These are phyloP conservation scores for Arthroderma sp. DNA, from an alignment of 2,329 filamentous ascomycete species.

Conservation along the genomic window DNA sequence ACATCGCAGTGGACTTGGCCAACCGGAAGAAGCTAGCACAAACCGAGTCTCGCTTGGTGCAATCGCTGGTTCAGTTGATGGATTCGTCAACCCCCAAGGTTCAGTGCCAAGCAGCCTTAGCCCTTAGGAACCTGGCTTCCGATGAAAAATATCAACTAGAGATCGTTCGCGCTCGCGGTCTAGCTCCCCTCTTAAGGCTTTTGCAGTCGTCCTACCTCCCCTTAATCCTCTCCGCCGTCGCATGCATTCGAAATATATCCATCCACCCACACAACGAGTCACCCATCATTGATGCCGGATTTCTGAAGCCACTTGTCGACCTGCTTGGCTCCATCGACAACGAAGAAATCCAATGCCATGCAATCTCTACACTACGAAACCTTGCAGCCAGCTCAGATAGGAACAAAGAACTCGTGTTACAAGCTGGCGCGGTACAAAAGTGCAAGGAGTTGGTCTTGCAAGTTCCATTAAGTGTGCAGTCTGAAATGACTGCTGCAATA, in stretches of 20 bases:
- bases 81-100: conserved; percentile 95
- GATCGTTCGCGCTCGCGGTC: conserved; percentile 78
- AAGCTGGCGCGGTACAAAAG: conserved; percentile 93
- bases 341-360: conserved; percentile 97
- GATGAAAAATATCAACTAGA: conserved; percentile 98
- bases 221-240: conserved; percentile 88
- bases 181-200: conserved; percentile 73
- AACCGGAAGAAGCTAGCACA: conserved; percentile 86
- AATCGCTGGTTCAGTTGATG: conserved; percentile 91
- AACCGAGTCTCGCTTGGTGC: conserved; percentile 79
- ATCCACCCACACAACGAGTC: conserved; percentile 97
- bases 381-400: conserved; percentile 91
- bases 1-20: conserved; percentile 86
- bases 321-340: conserved; percentile 90
- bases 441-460: conserved; percentile 94
- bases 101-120: conserved; percentile 90
- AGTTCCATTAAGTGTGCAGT: conserved; percentile 87
- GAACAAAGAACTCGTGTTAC: conserved; percentile 94
- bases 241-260: conserved; percentile 96
- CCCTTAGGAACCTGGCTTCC: conserved; percentile 85
- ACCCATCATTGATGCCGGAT: conserved; percentile 94
- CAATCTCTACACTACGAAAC: conserved; percentile 91
- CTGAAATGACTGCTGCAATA: conserved; percentile 99
- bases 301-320: conserved; percentile 85
- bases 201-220: conserved; percentile 92